These are phyloP conservation scores for Chalara sp. DNA, from an alignment of 2,329 filamentous ascomycete genomes.

Conservation along the genomic window DNA sequence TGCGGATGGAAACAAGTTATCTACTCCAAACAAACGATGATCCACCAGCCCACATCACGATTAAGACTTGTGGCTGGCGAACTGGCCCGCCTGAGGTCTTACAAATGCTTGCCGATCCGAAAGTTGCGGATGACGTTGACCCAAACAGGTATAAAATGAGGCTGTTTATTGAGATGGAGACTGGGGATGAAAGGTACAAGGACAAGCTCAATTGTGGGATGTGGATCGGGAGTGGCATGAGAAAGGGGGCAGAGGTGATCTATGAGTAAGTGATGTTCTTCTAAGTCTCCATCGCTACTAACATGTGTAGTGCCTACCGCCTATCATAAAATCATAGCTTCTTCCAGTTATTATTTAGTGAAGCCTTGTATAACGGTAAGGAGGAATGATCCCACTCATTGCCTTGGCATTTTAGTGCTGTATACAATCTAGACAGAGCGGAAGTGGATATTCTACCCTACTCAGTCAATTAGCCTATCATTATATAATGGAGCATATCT, in stretches of 20 bases:
- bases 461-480: no score
- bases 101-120: conserved; percentile 19
- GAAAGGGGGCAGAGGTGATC: conserved; percentile 36
- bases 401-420: no score
- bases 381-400: no score
- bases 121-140: conserved; percentile 20
- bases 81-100: conserved; percentile 37
- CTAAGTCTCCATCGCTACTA: not conserved
- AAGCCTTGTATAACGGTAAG: no score
- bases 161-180: conserved; percentile 43
- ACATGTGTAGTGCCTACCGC: conserved; percentile 10
- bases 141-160: conserved; percentile 37
- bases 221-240: conserved; percentile 41
- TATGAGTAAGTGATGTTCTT: conserved; percentile 31
- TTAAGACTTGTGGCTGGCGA: conserved; percentile 41
- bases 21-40: conserved; percentile 41
- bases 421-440: no score
- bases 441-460: no score
- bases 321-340: conserved; percentile 1
- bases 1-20: conserved; percentile 40
- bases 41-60: conserved; percentile 37
- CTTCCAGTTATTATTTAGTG: no score
- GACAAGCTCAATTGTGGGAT: conserved; percentile 42
- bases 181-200: conserved; percentile 41
- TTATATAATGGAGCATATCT: no score